phyloP scores from a whole-genome alignment of 179 eudicot species.

The Monotropa hypopitys region DNA sequence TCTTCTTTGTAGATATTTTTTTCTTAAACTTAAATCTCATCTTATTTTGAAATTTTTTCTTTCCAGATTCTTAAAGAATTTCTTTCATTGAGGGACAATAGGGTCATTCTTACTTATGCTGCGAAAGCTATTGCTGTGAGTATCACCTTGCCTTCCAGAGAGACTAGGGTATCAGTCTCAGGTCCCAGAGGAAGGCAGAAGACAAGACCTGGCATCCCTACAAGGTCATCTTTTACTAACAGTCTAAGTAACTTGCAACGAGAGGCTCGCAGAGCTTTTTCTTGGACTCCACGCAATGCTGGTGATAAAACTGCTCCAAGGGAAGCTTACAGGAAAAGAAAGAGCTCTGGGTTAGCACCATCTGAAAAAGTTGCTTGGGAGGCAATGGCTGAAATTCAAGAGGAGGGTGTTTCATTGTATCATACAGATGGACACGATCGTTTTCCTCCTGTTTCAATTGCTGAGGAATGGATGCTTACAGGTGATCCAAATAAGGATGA shows the following conservation, averaged over 20 bases:
- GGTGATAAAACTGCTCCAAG: conserved; percentile 65
- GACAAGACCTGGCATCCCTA: conserved; percentile 45
- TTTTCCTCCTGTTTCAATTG: conserved; percentile 61
- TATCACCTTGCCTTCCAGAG: conserved; percentile 66
- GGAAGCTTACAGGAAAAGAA: conserved; percentile 74
- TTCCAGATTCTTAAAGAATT: conserved; percentile 83
- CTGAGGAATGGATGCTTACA: conserved; percentile 97
- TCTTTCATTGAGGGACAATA: conserved; percentile 64
- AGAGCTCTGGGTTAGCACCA: conserved; percentile 65
- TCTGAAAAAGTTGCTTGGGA: conserved; percentile 86
- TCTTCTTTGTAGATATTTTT: background rate
- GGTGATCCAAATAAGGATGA: conserved; percentile 82
- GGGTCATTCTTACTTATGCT: conserved; percentile 55
- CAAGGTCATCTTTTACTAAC: conserved; percentile 55
- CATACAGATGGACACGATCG: conserved; percentile 81
- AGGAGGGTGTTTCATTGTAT: conserved; percentile 52
- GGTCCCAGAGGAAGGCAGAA: conserved; percentile 66
- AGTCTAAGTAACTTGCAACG: conserved; percentile 85
- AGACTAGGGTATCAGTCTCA: conserved; percentile 60
- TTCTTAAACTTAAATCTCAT: background rate
- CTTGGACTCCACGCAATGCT: conserved; percentile 76
- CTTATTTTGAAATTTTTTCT: conserved; percentile 7
- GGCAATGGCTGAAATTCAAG: conserved; percentile 90
- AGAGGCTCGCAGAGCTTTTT: conserved; percentile 89
- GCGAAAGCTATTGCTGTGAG: conserved; percentile 82